These are phyloP conservation scores for Tulasnella sp. DNA, from an alignment of 768 basidiomycete genomes.

Conservation along the genomic window DNA sequence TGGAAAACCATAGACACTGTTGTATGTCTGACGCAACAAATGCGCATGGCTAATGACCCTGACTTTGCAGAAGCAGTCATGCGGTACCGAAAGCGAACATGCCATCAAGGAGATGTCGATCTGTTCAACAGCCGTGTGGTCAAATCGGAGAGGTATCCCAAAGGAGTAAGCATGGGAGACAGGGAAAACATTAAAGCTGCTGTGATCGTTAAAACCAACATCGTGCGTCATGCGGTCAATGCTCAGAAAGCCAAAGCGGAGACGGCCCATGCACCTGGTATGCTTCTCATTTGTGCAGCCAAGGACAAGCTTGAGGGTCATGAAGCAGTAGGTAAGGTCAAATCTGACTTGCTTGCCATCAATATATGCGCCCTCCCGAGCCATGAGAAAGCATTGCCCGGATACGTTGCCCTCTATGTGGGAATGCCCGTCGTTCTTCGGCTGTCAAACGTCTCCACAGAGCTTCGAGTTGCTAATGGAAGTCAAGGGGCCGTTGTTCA, in stretches of 20 bases:
- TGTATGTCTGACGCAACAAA: slow-evolving; percentile 32
- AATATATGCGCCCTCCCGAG: background rate
- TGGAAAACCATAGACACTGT: slow-evolving; percentile 33
- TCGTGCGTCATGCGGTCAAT: slow-evolving; percentile 16
- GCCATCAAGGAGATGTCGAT: slow-evolving; percentile 39
- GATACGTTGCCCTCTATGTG: slow-evolving; percentile 39
- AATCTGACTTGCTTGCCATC: background rate
- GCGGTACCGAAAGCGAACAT: slow-evolving; percentile 33
- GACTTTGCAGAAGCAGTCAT: slow-evolving; percentile 35
- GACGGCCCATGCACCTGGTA: slow-evolving; percentile 12
- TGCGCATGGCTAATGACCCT: slow-evolving; percentile 35
- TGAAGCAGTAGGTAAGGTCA: background rate
- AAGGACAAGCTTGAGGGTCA: slow-evolving; percentile 32
- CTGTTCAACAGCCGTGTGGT: slow-evolving; percentile 38
- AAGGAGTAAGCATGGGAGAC: slow-evolving; percentile 5
- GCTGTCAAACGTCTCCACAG: slow-evolving; percentile 36
- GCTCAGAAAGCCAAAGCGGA: slow-evolving; percentile 36
- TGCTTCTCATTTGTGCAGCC: slow-evolving; percentile 39
- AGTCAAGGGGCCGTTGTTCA: slow-evolving; percentile 35
- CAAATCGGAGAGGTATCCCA: background rate
- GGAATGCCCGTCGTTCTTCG: slow-evolving; percentile 45
- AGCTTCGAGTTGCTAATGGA: slow-evolving; percentile 39
- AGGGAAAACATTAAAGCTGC: background rate
- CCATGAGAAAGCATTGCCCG: slow-evolving; percentile 35
- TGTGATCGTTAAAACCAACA: slow-evolving; percentile 28